Conservation (phyloP, 331 rosid genomes). For the Erythrophleum ivorense region DNA sequence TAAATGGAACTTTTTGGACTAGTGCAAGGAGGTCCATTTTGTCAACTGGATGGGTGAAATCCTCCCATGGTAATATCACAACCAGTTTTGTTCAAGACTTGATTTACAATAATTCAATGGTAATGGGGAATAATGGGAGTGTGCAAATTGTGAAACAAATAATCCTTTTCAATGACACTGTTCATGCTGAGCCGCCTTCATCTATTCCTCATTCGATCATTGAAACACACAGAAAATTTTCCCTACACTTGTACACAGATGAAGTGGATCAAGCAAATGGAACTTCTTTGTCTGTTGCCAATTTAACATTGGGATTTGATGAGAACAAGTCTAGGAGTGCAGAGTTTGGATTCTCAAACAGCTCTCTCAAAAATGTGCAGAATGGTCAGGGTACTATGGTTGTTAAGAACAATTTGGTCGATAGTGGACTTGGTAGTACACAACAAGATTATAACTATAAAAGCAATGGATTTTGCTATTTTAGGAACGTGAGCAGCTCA, state of each 20-base stretch:
- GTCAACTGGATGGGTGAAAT: conserved; percentile 76
- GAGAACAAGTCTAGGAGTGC: conserved; percentile 45
- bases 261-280: conserved; percentile 41
- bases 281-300: conserved; percentile 43
- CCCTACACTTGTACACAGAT: conserved; percentile 49
- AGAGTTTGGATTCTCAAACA: conserved; percentile 42
- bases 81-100: conserved; percentile 59
- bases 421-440: conserved; percentile 63
- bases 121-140: conserved; percentile 52
- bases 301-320: conserved; percentile 62
- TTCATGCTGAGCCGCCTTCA: conserved; percentile 42
- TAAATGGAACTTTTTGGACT: conserved; percentile 62
- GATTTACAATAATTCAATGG: conserved; percentile 57
- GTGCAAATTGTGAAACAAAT: conserved; percentile 67
- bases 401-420: conserved; percentile 60
- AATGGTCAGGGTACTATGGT: conserved; percentile 65
- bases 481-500: conserved; percentile 74
- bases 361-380: conserved; percentile 70
- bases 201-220: conserved; percentile 27
- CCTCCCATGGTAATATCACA: conserved; percentile 74
- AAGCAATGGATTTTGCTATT: conserved; percentile 62
- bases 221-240: conserved; percentile 49
- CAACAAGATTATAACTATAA: conserved; percentile 64
- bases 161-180: conserved; percentile 54
- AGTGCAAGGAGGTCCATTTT: conserved; percentile 50